These are phyloP conservation scores for Amanita polypyramis DNA, from an alignment of 768 basidiomycete species.

Conservation along the genomic window DNA sequence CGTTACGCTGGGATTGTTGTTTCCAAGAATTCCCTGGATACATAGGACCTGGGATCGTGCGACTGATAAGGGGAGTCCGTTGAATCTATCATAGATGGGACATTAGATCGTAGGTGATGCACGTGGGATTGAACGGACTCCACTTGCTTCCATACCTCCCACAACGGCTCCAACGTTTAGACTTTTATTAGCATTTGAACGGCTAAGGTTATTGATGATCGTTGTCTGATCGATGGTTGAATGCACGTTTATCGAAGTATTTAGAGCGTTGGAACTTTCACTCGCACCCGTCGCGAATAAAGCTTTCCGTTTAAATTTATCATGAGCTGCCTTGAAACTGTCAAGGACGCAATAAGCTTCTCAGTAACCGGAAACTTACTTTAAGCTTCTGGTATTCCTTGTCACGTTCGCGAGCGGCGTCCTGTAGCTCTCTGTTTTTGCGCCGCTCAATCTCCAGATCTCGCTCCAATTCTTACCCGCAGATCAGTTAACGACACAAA, in stretches of 20 bases:
- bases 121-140: conserved; percentile 27
- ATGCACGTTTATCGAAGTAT: conserved; percentile 1
- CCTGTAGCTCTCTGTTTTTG: conserved; percentile 64
- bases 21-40: conserved; percentile 19
- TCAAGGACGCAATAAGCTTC: not conserved
- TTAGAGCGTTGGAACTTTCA: conserved; percentile 10
- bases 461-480: conserved; percentile 53
- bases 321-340: conserved; percentile 49
- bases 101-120: not conserved
- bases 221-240: conserved; percentile 14
- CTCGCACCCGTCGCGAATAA: conserved; percentile 40
- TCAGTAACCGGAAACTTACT: conserved; percentile 23
- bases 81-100: conserved; percentile 39
- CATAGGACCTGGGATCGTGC: conserved; percentile 24
- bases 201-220: conserved; percentile 13
- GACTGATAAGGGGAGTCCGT: conserved; percentile 53
- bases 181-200: conserved; percentile 14
- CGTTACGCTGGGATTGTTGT: conserved; percentile 21
- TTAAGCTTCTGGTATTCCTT: conserved; percentile 86
- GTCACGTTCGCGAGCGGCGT: conserved; percentile 64
- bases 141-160: conserved; percentile 55
- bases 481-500: conserved; percentile 2
- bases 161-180: conserved; percentile 45
- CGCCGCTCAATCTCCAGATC: conserved; percentile 75
- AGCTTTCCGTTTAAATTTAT: conserved; percentile 76